phyloP scores from a whole-genome alignment of 2,329 filamentous ascomycete species.

The Cladosporium sp. region DNA sequence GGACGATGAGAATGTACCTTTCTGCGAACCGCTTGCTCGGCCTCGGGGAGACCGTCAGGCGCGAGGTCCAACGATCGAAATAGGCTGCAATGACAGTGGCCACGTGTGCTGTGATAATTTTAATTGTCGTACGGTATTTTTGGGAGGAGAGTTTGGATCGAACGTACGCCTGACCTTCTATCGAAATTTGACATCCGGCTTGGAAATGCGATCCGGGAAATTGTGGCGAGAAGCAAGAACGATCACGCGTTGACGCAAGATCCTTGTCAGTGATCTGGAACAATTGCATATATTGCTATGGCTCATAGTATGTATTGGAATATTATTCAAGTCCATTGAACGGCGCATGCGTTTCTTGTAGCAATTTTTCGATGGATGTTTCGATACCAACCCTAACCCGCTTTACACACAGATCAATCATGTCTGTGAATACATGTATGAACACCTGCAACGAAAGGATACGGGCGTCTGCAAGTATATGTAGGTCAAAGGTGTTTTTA shows the following conservation, averaged over 20 bases:
- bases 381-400: neutral
- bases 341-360: neutral
- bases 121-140: neutral
- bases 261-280: neutral
- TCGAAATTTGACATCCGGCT: neutral
- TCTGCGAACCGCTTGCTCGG: neutral
- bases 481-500: neutral
- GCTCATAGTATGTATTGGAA: neutral
- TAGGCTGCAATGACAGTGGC: neutral
- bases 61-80: neutral
- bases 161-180: neutral
- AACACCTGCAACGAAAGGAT: neutral
- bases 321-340: neutral
- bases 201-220: neutral
- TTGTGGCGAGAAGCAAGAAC: neutral
- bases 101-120: neutral
- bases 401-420: neutral
- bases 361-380: neutral
- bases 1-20: slow-evolving; percentile 3
- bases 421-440: neutral
- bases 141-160: neutral
- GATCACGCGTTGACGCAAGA: neutral
- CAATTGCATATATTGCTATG: neutral
- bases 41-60: neutral
- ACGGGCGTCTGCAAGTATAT: too few relatives aligned